phyloP scores from a whole-genome alignment of 2,329 filamentous ascomycete species.

The Hypoxylon sp. region DNA sequence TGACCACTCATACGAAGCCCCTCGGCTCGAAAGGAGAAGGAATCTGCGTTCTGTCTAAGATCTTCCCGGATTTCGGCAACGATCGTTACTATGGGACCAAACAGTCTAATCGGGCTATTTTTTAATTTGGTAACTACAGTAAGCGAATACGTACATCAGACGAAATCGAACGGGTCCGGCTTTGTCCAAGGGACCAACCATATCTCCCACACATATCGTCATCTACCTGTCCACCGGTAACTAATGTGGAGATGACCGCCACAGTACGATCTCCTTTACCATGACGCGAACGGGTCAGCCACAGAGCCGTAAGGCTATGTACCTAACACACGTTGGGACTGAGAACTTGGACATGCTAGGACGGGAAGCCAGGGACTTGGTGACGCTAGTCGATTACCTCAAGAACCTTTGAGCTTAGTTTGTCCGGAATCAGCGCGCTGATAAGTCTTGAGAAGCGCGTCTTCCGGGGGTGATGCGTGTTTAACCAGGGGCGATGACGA shows the following conservation, averaged over 20 bases:
- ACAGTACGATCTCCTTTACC: conserved; percentile 14
- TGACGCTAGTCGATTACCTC: background rate
- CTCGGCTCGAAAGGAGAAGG: background rate
- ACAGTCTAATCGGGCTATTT: conserved; percentile 19
- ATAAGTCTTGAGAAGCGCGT: conserved; percentile 25
- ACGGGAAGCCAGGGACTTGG: conserved; percentile 9
- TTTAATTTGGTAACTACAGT: conserved; percentile 13
- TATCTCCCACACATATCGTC: conserved; percentile 31
- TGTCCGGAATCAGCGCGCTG: conserved; percentile 25
- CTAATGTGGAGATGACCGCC: conserved; percentile 23
- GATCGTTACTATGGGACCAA: conserved; percentile 19
- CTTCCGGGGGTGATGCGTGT: conserved; percentile 25
- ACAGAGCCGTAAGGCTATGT: conserved; percentile 14
- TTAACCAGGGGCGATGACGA: conserved; percentile 43
- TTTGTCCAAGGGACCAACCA: conserved; percentile 15
- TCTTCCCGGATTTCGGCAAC: conserved; percentile 33
- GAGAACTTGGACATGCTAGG: background rate
- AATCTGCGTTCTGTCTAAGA: conserved; percentile 14
- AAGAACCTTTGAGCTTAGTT: conserved; percentile 17
- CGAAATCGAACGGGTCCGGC: conserved; percentile 10
- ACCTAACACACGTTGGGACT: background rate
- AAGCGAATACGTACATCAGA: conserved; percentile 16
- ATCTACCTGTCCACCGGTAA: conserved; percentile 27
- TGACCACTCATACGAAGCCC: background rate
- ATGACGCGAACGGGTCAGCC: conserved; percentile 35